Conservation (phyloP, 2,329 filamentous ascomycete genomes). For the Pseudogymnoascus sp. region DNA sequence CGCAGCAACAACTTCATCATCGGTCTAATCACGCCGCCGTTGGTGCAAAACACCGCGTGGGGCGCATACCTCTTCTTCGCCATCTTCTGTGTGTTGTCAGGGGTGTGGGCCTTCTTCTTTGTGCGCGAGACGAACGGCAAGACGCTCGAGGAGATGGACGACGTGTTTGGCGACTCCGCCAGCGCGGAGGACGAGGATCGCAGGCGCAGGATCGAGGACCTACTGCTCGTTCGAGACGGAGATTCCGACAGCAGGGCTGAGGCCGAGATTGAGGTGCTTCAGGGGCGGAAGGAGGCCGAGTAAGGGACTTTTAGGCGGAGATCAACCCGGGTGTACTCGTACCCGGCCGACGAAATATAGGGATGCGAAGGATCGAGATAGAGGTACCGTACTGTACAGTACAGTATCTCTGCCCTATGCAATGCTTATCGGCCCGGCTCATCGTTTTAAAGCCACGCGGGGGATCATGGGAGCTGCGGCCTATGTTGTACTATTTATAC, state of each 20-base stretch:
- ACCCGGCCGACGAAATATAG: not conserved
- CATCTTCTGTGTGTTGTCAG: slow-evolving; percentile 41
- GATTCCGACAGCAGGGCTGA: not conserved
- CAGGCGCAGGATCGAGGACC: not conserved
- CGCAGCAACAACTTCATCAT: slow-evolving; percentile 35
- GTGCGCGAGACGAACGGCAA: slow-evolving; percentile 51
- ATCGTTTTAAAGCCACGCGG: not conserved
- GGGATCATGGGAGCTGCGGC: not conserved
- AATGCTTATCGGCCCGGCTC: slow-evolving; percentile 8
- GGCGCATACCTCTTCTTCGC: slow-evolving; percentile 53
- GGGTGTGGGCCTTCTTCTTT: slow-evolving; percentile 45
- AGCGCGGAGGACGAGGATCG: slow-evolving; percentile 10
- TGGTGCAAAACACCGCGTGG: slow-evolving; percentile 52
- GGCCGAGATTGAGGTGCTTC: not conserved
- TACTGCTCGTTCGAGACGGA: not conserved
- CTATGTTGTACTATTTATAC: not conserved
- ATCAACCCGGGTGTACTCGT: not conserved
- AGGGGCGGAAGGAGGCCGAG: not conserved
- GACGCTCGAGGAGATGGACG: slow-evolving; percentile 49
- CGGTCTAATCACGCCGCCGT: slow-evolving; percentile 57
- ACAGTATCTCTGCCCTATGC: not conserved
- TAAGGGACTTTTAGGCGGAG: not conserved
- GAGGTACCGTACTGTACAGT: not conserved
- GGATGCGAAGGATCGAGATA: not conserved
- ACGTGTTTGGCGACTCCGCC: slow-evolving; percentile 23